A percentile compares a stretch with the other conserved stretches of the same genome.
These are phyloP conservation scores for Trametes coccinea DNA, from an alignment of 768 basidiomycete genomes.

Conservation along the genomic window DNA sequence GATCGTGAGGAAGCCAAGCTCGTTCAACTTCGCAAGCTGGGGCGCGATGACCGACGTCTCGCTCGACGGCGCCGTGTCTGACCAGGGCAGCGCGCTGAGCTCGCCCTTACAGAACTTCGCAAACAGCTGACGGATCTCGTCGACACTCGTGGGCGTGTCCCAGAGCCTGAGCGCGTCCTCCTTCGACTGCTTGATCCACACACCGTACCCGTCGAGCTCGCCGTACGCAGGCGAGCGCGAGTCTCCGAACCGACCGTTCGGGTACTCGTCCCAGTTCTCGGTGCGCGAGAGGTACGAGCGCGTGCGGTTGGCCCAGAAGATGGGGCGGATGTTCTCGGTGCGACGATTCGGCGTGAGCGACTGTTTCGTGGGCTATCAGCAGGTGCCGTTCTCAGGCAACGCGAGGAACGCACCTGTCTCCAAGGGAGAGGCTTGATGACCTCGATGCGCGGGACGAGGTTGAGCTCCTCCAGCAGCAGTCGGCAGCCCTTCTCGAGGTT, in stretches of 20 bases:
- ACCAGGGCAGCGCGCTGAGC: slow-evolving; percentile 89
- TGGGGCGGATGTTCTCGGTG: slow-evolving; percentile 91
- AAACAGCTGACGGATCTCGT: slow-evolving; percentile 76
- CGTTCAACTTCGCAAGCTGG: slow-evolving; percentile 83
- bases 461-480: slow-evolving; percentile 91
- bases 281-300: slow-evolving; percentile 95
- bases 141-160: slow-evolving; percentile 71
- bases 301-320: slow-evolving; percentile 98
- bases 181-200: slow-evolving; percentile 90
- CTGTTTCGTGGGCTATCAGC: slow-evolving; percentile 38
- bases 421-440: slow-evolving; percentile 95
- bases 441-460: slow-evolving; percentile 84
- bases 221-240: slow-evolving; percentile 97
- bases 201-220: slow-evolving; percentile 95
- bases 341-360: slow-evolving; percentile 92
- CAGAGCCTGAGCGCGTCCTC: slow-evolving; percentile 87
- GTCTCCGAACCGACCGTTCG: slow-evolving; percentile 98
- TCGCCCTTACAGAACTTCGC: slow-evolving; percentile 76
- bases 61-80: slow-evolving; percentile 79
- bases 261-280: slow-evolving; percentile 99
- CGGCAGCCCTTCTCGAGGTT: slow-evolving; percentile 94
- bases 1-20: slow-evolving; percentile 92
- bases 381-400: background rate
- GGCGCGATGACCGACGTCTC: slow-evolving; percentile 83
- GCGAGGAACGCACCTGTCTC: slow-evolving; percentile 69